These are phyloP conservation scores for Chytriomyces sp. DNA, from an alignment of 192 early-diverging fungal species.

Conservation along the genomic window DNA sequence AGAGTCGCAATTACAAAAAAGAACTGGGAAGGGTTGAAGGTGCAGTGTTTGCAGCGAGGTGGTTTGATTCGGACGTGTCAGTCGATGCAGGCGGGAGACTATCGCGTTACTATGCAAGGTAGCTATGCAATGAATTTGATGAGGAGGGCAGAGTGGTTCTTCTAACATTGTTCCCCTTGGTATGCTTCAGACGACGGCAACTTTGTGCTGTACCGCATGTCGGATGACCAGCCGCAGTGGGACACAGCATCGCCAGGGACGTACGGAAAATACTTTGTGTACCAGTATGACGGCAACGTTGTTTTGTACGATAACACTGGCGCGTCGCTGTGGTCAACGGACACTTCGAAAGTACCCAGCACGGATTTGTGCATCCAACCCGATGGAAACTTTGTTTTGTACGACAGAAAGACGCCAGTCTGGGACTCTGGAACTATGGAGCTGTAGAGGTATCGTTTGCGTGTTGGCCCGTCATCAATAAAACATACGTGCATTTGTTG, in stretches of 20 bases:
- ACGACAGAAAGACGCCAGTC: not conserved
- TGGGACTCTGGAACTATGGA: not conserved
- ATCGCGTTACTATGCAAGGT: not conserved
- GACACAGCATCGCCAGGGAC: not conserved
- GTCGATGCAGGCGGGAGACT: not conserved
- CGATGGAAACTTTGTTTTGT: not conserved
- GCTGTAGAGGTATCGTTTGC: no score
- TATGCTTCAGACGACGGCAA: not conserved
- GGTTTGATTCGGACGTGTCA: not conserved
- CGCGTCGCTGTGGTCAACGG: not conserved
- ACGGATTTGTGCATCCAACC: not conserved
- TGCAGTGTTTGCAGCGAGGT: not conserved
- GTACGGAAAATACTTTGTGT: not conserved
- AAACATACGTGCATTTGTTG: no score
- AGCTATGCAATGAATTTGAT: no score
- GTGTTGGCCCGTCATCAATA: no score
- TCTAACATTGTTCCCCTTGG: not conserved
- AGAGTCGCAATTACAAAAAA: not conserved
- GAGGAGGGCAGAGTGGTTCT: no score
- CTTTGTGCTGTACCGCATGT: not conserved
- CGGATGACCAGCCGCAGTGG: not conserved
- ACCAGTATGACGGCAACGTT: not conserved
- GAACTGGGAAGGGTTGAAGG: not conserved
- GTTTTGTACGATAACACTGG: not conserved
- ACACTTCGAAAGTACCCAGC: not conserved